Conservation (phyloP, 148 eudicot species). For the Euryodendron excelsum region DNA sequence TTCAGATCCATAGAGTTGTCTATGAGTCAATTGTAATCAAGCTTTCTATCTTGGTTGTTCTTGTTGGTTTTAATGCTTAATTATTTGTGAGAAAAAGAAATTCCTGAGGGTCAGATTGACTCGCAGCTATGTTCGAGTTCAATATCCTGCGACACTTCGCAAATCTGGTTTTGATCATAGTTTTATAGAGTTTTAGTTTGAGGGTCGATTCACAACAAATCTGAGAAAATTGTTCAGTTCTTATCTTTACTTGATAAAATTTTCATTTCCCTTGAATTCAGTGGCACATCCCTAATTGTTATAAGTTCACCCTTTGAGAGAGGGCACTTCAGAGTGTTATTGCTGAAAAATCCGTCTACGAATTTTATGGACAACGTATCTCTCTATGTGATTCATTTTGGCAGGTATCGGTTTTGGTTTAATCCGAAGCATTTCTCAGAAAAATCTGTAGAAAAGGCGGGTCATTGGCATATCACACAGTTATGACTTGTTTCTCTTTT, state of each 20-base stretch:
- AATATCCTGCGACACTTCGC: no score
- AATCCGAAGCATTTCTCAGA: background rate
- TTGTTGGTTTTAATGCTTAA: background rate
- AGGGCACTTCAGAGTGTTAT: no score
- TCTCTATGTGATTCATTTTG: background rate
- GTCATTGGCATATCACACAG: constrained; percentile 18
- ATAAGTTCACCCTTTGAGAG: no score
- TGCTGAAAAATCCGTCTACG: no score
- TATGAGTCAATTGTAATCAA: background rate
- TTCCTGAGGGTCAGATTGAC: background rate
- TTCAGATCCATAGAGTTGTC: background rate
- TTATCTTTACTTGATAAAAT: no score
- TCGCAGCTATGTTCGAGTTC: background rate
- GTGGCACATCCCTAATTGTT: no score
- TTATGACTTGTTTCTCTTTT: constrained; percentile 42
- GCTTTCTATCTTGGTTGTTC: background rate
- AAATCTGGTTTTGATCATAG: no score
- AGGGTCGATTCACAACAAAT: no score
- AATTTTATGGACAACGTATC: background rate
- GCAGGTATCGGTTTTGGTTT: constrained; percentile 18
- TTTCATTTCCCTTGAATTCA: no score
- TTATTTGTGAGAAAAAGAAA: background rate
- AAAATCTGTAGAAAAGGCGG: constrained; percentile 10
- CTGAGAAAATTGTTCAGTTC: no score
- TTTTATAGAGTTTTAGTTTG: no score